Evolutionary conservation across 306 rosid genomes (phyloP), one percentile per base, ranked within the genome.

Genomic region (Potentilla sterilis): DNA sequence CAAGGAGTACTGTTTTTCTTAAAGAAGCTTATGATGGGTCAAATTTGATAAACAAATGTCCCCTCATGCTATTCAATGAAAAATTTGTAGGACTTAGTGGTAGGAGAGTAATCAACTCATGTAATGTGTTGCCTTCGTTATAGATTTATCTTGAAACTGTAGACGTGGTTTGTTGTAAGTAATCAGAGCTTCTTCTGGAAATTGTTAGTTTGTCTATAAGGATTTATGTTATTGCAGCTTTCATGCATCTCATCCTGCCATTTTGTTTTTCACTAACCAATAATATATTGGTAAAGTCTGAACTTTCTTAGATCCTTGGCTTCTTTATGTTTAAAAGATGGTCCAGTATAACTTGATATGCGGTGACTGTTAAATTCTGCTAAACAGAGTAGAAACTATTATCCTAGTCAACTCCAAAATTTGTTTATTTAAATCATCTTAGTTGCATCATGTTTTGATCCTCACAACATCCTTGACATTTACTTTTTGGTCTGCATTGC

Each of bases 11-110:
- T 6, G 94, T 92, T 9, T 83, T 92, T 65, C 91, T 92, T 41
- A 92, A 92, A 81, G 98, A 92, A 57, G 94, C 79, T 44, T 92
- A 90, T 70, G 80, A 79, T 35, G 90, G 98, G 52, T 79, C 93
- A 58, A 82, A 76, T 72, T 81, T 92, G 85, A 54, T 67, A 21
- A 87, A 81, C 47, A 90, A 92, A 84, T 87, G 87, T 63, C 94
- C 98, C 72, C 65, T 88, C 78, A 77, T 86, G 80, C 78, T 79
- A 73, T 89, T 81, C 67, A 46, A 80, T 80, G 89, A 78, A 74
- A 86, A 85, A 75, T 87, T 92, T 67, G 73, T 82, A 63, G 83
- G 85, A 61, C 91, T 90, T 54, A 69, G 86, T 13, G 96, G 98
- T 46, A 85, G 94, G 75, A 80, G 77, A 83, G 93, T 80, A 77